Percentiles rank a stretch among this genome's conserved stretches.
These are phyloP conservation scores for Jasminum sambac DNA, from an alignment of 257 asterid species.

Conservation along the genomic window DNA sequence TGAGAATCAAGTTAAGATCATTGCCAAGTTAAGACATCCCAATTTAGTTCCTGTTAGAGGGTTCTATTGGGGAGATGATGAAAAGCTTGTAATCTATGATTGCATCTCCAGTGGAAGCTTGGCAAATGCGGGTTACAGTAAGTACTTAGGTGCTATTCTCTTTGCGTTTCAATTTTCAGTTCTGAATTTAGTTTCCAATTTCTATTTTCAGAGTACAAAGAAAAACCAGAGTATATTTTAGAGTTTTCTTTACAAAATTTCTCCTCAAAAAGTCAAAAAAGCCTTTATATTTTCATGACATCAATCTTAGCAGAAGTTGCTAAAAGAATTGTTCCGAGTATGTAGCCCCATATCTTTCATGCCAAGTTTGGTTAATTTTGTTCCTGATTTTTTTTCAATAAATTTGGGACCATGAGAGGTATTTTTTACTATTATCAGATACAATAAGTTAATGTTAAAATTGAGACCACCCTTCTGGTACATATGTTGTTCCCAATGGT, in stretches of 20 bases:
- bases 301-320: background rate
- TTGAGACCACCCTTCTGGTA: constrained; percentile 28
- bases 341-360: constrained; percentile 30
- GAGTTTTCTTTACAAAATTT: no score
- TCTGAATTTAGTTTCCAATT: background rate
- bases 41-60: constrained; percentile 77
- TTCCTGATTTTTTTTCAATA: constrained; percentile 2
- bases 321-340: constrained; percentile 22
- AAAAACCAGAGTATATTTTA: no score
- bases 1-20: constrained; percentile 59
- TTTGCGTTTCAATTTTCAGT: background rate
- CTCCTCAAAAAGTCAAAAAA: no score
- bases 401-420: constrained; percentile 26
- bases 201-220: background rate
- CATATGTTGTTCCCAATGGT: constrained; percentile 28
- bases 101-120: constrained; percentile 83
- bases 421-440: background rate
- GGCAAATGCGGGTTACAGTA: constrained; percentile 84
- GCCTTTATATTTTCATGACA: no score
- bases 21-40: constrained; percentile 68
- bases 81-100: constrained; percentile 83
- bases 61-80: constrained; percentile 86
- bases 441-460: constrained; percentile 10
- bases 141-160: constrained; percentile 26
- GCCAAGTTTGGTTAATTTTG: background rate